Evolutionary conservation across 1,284 basidiomycete genomes (phyloP), one percentile per base, ranked within the genome.

Genomic region (Heterobasidion occidentale): DNA sequence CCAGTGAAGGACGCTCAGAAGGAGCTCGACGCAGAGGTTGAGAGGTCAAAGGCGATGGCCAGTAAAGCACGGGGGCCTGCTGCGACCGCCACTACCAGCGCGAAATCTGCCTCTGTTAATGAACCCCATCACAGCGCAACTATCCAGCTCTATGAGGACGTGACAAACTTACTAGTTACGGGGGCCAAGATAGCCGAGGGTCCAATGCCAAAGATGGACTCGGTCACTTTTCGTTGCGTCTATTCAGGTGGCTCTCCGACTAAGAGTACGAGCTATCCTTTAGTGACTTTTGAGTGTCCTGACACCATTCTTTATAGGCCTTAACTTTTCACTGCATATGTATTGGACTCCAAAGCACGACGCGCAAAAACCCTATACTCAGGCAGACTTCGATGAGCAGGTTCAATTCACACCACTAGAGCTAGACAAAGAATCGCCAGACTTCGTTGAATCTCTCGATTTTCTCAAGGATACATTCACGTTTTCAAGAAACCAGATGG

Each of bases 391-490:
- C 33, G 68, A 72, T 49, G 71, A 71, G 36, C 76, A 76, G 54
- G 74, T 86, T 52, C 78, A 81, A 59, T 90, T 86, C 63, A 73
- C 73, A 1, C 88, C 88, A 2, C 67, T 77, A n/a, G 71, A 81
- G 44, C 75, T 90, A 7, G 83, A 88, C 54, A 78, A 80, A 57
- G 83, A 88, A 65, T 59, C 71, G 0, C 61, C 66, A 8, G 77
- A 81, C 6, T 83, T 83, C 64, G 74, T 79, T 15, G 68, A 78
- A 38, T 71, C 71, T 46, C 68, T 91, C n/a, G 77, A 76, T 20
- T 90, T 85, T 66, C 74, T 91, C 57, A 73, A 69, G 36, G 73
- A 74, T 2, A 68, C 80, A 0, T 91, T 91, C 67, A 82, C 84
- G 14, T 91, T 91, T 65, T 72, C 77, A 55, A 74, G 77, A 49